Conservation (phyloP, 202 grass and related monocot species). For the Digitaria exilis region DNA sequence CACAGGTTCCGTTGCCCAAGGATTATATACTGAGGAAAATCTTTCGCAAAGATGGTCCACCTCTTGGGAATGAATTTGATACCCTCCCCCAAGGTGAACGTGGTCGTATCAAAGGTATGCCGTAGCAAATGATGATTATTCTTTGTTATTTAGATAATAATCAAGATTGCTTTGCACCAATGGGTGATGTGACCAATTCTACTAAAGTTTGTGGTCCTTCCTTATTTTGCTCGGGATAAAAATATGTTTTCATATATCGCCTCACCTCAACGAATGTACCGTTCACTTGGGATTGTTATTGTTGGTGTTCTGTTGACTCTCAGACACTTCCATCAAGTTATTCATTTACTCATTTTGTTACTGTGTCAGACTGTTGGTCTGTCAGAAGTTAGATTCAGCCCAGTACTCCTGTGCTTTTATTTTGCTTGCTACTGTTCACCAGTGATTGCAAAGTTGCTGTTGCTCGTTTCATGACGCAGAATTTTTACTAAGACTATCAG, state of each 20-base stretch:
- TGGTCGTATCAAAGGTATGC: slow-evolving; percentile 57
- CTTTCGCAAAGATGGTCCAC: slow-evolving; percentile 88
- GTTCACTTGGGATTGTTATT: slow-evolving; percentile 34
- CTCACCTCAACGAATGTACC: neutral
- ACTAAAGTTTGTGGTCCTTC: slow-evolving; percentile 5
- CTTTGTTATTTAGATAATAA: neutral
- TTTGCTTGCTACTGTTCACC: slow-evolving; percentile 23
- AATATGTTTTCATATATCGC: neutral
- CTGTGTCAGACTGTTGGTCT: neutral
- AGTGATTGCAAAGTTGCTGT: neutral
- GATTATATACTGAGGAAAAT: slow-evolving; percentile 85
- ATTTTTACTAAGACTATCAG: slow-evolving; percentile 15
- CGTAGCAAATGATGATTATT: neutral
- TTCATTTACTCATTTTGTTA: slow-evolving; percentile 19
- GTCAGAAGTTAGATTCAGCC: neutral
- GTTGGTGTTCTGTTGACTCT: slow-evolving; percentile 10
- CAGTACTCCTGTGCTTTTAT: slow-evolving; percentile 11
- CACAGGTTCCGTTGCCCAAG: slow-evolving; percentile 74
- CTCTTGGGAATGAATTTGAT: slow-evolving; percentile 80
- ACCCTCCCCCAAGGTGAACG: slow-evolving; percentile 37
- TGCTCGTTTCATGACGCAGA: slow-evolving; percentile 28
- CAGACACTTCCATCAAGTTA: neutral
- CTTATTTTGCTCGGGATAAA: neutral
- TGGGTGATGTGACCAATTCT: neutral
- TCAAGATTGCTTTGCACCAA: neutral